These are phyloP conservation scores for Aspergillus homomorphus DNA, from an alignment of 495 filamentous ascomycete species.

Conservation along the genomic window DNA sequence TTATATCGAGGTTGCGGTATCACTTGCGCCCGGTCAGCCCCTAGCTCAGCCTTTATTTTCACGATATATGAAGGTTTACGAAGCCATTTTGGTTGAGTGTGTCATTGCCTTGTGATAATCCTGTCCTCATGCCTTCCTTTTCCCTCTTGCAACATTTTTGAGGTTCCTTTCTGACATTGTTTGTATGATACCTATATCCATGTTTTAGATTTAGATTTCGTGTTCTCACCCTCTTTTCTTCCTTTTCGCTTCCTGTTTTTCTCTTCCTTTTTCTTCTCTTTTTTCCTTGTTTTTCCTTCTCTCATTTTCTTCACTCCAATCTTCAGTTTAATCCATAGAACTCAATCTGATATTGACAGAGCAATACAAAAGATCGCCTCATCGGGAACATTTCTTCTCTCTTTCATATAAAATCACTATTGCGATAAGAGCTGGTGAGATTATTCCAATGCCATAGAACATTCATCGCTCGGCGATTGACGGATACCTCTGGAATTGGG, in stretches of 20 bases:
- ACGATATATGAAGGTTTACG: slow-evolving; percentile 85
- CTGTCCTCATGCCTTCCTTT: slow-evolving; percentile 2
- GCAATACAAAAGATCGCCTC: background rate
- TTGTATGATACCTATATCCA: slow-evolving; percentile 20
- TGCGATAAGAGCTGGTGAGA: too few relatives aligned
- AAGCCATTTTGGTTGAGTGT: slow-evolving; percentile 51
- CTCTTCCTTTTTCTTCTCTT: background rate
- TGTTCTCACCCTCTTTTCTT: background rate
- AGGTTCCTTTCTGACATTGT: background rate
- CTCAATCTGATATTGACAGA: slow-evolving; percentile 2
- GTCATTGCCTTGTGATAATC: background rate
- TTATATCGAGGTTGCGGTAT: slow-evolving; percentile 95
- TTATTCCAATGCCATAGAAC: too few relatives aligned
- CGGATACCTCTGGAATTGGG: too few relatives aligned
- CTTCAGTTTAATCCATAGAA: background rate
- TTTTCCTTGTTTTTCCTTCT: background rate
- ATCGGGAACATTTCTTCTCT: background rate
- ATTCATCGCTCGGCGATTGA: too few relatives aligned
- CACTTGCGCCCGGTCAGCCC: slow-evolving; percentile 79
- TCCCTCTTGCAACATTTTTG: background rate
- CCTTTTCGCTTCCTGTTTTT: background rate
- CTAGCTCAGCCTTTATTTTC: slow-evolving; percentile 97
- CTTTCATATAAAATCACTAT: background rate
- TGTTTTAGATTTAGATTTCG: slow-evolving; percentile 18
- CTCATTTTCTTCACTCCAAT: background rate